These are phyloP conservation scores for Aspergillus eucalypticola DNA, from an alignment of 2,329 filamentous ascomycete species.

Conservation along the genomic window DNA sequence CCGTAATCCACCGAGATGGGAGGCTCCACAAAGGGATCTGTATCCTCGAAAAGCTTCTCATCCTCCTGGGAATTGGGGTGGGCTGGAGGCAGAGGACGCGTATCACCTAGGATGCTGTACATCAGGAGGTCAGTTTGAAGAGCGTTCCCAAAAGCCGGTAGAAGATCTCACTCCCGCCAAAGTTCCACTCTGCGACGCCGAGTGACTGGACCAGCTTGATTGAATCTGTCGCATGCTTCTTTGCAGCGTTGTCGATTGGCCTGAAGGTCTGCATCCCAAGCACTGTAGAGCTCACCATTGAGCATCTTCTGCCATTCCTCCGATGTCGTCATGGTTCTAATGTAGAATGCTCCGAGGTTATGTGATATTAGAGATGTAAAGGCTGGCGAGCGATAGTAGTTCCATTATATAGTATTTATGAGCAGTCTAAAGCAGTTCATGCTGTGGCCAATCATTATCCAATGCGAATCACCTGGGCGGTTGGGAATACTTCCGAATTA, in stretches of 20 bases:
- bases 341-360: neutral
- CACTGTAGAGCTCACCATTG: slow-evolving; percentile 29
- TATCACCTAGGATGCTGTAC: slow-evolving; percentile 26
- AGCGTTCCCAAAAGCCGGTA: neutral
- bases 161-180: slow-evolving; percentile 25
- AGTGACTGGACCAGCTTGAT: slow-evolving; percentile 24
- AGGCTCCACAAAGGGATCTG: slow-evolving; percentile 59
- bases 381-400: neutral
- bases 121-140: neutral
- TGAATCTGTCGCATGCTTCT: slow-evolving; percentile 29
- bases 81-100: slow-evolving; percentile 25
- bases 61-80: slow-evolving; percentile 23
- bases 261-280: slow-evolving; percentile 30
- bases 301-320: slow-evolving; percentile 34
- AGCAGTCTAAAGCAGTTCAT: neutral
- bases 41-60: slow-evolving; percentile 24
- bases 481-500: slow-evolving; percentile 14
- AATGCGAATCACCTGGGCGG: neutral
- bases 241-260: slow-evolving; percentile 29
- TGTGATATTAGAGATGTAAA: neutral
- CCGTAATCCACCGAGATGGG: slow-evolving; percentile 66
- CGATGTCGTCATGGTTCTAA: slow-evolving; percentile 21
- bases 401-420: neutral
- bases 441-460: neutral
- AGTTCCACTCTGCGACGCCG: slow-evolving; percentile 28